phyloP scores from a whole-genome alignment of 2,329 filamentous ascomycete genomes.

The Calonectria pteridis region DNA sequence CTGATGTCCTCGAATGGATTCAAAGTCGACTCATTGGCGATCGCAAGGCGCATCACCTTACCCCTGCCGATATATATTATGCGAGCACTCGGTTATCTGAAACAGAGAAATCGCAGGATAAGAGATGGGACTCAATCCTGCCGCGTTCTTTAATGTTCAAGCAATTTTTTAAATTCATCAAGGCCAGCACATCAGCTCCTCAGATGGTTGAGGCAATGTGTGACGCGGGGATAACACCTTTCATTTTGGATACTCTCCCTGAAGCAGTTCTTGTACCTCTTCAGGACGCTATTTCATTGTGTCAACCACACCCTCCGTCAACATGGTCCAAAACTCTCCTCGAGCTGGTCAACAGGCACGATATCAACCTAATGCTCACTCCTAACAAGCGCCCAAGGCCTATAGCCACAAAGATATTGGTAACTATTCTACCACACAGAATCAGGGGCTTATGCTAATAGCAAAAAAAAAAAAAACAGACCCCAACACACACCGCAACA shows the following conservation, averaged over 20 bases:
- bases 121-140: conserved; percentile 62
- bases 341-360: conserved; percentile 82
- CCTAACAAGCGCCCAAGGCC: conserved; percentile 49
- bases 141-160: conserved; percentile 79
- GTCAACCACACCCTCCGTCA: conserved; percentile 84
- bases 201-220: conserved; percentile 82
- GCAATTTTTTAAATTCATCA: conserved; percentile 73
- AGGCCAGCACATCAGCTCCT: conserved; percentile 62
- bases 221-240: conserved; percentile 73
- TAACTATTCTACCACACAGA: conserved; percentile 39
- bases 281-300: conserved; percentile 86
- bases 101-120: conserved; percentile 51
- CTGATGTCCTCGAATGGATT: conserved; percentile 67
- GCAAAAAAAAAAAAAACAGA: conserved; percentile 54
- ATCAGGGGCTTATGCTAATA: conserved; percentile 41
- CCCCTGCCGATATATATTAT: conserved; percentile 60
- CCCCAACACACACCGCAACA: conserved; percentile 73
- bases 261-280: conserved; percentile 85
- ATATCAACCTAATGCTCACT: conserved; percentile 77
- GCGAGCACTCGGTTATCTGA: conserved; percentile 51
- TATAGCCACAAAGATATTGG: conserved; percentile 55
- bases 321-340: conserved; percentile 81
- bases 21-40: conserved; percentile 58
- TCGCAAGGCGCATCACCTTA: conserved; percentile 54
- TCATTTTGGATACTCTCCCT: conserved; percentile 84